Evolutionary conservation across 2,329 filamentous ascomycete genomes (phyloP).

Genomic region (Neonectria coccinea): DNA sequence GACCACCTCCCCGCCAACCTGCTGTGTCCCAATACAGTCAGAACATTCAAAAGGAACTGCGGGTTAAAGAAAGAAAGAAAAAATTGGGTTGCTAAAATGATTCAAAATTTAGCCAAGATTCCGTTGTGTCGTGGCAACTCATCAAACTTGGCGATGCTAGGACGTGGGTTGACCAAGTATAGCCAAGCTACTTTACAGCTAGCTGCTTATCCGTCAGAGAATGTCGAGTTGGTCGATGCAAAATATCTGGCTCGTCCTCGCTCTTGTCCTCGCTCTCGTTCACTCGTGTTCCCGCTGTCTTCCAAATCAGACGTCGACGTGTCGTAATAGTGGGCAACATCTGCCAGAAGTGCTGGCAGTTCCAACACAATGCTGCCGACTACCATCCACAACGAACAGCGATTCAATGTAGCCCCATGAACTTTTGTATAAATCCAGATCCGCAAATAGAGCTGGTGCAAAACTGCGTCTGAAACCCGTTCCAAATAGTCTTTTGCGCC

Average conservation of each 20-base stretch:
- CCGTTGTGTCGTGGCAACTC: not conserved
- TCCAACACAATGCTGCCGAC: not conserved
- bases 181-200: not conserved
- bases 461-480: slow-evolving; percentile 19
- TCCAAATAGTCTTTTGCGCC: slow-evolving; percentile 27
- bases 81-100: too few species aligned
- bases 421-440: slow-evolving; percentile 4
- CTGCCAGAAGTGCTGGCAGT: not conserved
- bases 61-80: not conserved
- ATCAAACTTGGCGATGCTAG: not conserved
- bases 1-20: not conserved
- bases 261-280: not conserved
- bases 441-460: slow-evolving; percentile 3
- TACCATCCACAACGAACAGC: not conserved
- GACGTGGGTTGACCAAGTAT: not conserved
- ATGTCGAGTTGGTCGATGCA: not conserved
- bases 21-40: too few species aligned
- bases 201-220: not conserved
- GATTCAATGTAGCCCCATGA: not conserved
- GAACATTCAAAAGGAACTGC: not conserved
- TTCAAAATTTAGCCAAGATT: not conserved
- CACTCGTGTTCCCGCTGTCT: not conserved
- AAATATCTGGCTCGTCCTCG: not conserved
- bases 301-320: not conserved
- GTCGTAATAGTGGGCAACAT: not conserved